Conservation (phyloP, 176 grass and related monocot species). For the Carex scoparia region DNA sequence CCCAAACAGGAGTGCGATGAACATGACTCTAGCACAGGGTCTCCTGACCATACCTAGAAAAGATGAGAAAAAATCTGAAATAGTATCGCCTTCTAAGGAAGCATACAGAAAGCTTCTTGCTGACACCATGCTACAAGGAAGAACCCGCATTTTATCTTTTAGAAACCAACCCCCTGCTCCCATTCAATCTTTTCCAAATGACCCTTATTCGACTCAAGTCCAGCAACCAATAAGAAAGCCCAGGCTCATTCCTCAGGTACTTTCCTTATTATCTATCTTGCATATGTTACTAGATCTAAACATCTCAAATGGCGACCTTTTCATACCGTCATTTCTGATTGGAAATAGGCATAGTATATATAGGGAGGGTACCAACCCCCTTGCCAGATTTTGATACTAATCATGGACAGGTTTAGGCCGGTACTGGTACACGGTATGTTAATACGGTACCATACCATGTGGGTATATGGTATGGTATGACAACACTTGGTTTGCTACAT, state of each 20-base stretch:
- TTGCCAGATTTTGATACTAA: neutral
- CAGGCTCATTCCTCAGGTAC: constrained; percentile 39
- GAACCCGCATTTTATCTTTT: constrained; percentile 43
- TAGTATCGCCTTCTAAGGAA: constrained; percentile 31
- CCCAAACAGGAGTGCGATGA: constrained; percentile 38
- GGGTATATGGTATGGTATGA: neutral
- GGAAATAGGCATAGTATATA: constrained; percentile 29
- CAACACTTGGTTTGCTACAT: neutral
- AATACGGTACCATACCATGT: neutral
- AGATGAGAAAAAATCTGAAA: constrained; percentile 5
- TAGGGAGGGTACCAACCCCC: constrained; percentile 20
- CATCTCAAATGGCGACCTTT: neutral
- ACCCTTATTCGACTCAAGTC: neutral
- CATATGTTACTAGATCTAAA: neutral
- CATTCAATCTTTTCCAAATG: constrained; percentile 3
- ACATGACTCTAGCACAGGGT: constrained; percentile 44
- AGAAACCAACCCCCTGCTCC: constrained; percentile 20
- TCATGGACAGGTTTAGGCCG: neutral
- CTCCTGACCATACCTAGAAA: constrained; percentile 40
- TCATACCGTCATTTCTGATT: neutral
- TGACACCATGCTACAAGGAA: constrained; percentile 32
- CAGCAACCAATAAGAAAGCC: constrained; percentile 4
- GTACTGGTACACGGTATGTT: neutral
- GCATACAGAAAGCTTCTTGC: constrained; percentile 44
- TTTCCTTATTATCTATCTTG: neutral